These are phyloP conservation scores for Geranomyces michiganensis DNA, from an alignment of 192 early-diverging fungal species.

Conservation along the genomic window DNA sequence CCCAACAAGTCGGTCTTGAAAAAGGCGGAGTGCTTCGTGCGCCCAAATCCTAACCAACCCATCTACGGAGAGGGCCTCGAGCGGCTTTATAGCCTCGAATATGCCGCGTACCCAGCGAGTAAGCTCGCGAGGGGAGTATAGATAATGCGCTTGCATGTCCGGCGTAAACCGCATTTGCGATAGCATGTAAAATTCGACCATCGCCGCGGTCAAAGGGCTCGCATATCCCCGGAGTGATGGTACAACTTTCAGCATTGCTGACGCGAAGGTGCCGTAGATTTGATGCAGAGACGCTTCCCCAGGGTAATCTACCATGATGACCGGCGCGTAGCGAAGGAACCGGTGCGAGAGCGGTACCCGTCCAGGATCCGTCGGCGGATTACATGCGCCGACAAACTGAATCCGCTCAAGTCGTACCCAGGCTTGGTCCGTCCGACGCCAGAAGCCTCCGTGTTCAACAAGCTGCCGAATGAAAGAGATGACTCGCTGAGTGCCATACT, in stretches of 20 bases:
- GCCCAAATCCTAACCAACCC: constrained; percentile 95
- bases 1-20: constrained; percentile 96
- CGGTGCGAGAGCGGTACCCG: constrained; percentile 93
- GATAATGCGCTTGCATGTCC: constrained; percentile 98
- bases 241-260: constrained; percentile 92
- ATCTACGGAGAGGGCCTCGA: constrained; percentile 75
- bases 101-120: constrained; percentile 99
- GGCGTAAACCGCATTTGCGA: constrained; percentile 94
- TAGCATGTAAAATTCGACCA: constrained; percentile 93
- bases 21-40: constrained; percentile 95
- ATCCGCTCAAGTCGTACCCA: constrained; percentile 97
- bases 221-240: constrained; percentile 89
- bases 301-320: constrained; percentile 98
- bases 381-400: constrained; percentile 99
- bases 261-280: constrained; percentile 93
- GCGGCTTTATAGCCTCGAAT: constrained; percentile 86
- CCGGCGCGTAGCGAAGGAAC: constrained; percentile 95
- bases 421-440: constrained; percentile 85
- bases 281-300: constrained; percentile 87
- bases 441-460: constrained; percentile 95
- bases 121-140: constrained; percentile 99
- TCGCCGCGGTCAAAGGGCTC: constrained; percentile 88
- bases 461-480: constrained; percentile 95
- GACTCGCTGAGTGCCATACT: constrained; percentile 97
- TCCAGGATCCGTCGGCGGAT: constrained; percentile 99